Base-by-base conservation (phyloP, 345 rosid species). In the Corchorus capsularis region DNA sequence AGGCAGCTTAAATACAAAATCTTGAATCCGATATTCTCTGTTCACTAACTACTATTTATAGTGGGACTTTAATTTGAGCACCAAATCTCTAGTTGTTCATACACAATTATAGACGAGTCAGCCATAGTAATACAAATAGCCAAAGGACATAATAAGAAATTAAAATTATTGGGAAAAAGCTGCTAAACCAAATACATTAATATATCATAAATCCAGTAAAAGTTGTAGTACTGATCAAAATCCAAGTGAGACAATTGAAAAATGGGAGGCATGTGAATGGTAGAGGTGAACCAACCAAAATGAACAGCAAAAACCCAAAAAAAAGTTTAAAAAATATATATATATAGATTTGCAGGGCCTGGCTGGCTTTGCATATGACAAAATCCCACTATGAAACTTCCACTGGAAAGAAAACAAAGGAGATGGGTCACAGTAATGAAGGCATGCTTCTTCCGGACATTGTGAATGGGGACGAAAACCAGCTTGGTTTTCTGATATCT, bases 331-430 rank as follows among this genome's bases (percentile, higher is more conserved):
- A 39, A 13, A 39, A 63, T n/a, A n/a, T n/a, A n/a, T n/a, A n/a
- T n/a, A n/a, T n/a, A n/a, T 46, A 27, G 45, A 27, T 32, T 68
- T 62, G 57, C 68, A 37, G 52, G 7, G 34, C 62, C 32, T 69
- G 15, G 63, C 27, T 16, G n/a, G n/a, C n/a, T n/a, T 17, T n/a
- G 55, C 52, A 55, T 61, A 66, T 65, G 70, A 55, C 79, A 61
- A 16, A 66, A 46, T 8, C 52, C 72, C 59, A 73, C 73, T 59
- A 53, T 27, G 22, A 54, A 77, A 50, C 55, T 45, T 53, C 75
- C 66, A 57, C 20, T 2, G 15, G 54, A 69, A 57, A 80, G 67
- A 53, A 65, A 79, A 82, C 78, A 76, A 75, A 61, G 41, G 35
- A 63, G 35, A 79, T 60, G 78, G 39, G 43, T 53, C 69, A 60